These are phyloP conservation scores for Termitomyces sp. DNA, from an alignment of 768 basidiomycete species.

Conservation along the genomic window DNA sequence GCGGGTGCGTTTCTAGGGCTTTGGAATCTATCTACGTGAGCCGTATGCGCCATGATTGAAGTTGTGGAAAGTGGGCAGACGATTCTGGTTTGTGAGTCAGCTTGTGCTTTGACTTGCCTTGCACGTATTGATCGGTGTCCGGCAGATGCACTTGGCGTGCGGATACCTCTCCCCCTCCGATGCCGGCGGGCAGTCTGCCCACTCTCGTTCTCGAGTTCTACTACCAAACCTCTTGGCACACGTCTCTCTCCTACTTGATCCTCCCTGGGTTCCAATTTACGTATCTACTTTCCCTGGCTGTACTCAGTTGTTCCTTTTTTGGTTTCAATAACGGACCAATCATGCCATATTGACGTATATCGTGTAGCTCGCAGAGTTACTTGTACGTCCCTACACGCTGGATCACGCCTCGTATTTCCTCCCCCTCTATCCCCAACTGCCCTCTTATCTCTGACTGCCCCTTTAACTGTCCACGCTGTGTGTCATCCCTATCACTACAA, in stretches of 20 bases:
- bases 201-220: background rate
- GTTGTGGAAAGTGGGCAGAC: background rate
- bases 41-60: background rate
- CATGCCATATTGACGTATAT: background rate
- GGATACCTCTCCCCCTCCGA: background rate
- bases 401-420: background rate
- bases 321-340: background rate
- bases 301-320: background rate
- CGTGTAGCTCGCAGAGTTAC: background rate
- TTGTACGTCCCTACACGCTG: background rate
- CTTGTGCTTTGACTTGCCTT: background rate
- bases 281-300: background rate
- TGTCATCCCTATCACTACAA: background rate
- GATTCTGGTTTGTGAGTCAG: slow-evolving; percentile 3
- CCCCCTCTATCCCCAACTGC: background rate
- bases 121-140: background rate
- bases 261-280: background rate
- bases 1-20: slow-evolving; percentile 73
- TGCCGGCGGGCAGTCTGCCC: background rate
- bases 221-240: background rate
- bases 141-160: background rate
- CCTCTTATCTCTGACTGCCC: background rate
- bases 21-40: slow-evolving; percentile 22
- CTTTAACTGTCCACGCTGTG: background rate
- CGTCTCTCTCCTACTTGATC: background rate